phyloP scores from a whole-genome alignment of 495 filamentous ascomycete genomes.

The Viridothelium virens region DNA sequence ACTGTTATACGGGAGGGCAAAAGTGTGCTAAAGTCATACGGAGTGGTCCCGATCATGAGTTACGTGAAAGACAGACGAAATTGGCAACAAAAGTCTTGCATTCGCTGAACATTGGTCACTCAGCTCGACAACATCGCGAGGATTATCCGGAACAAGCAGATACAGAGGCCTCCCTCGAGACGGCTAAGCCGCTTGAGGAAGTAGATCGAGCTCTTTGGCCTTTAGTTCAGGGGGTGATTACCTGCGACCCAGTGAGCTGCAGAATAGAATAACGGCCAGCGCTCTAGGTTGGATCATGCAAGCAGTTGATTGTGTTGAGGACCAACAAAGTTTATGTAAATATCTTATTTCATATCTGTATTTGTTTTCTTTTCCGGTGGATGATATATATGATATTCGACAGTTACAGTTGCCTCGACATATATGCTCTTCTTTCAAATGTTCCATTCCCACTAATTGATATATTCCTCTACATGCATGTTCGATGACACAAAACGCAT shows the following conservation, averaged over 20 bases:
- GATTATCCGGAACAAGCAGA: background rate
- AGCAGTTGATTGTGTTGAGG: background rate
- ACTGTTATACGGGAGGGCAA: too few species aligned
- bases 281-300: background rate
- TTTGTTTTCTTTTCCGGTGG: too few species aligned
- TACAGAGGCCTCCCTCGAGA: background rate
- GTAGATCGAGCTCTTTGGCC: background rate
- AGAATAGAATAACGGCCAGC: background rate
- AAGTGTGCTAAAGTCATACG: background rate
- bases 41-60: background rate
- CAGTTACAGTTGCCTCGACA: too few species aligned
- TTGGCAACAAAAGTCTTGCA: background rate
- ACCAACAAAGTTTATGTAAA: background rate
- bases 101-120: background rate
- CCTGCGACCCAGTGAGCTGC: background rate
- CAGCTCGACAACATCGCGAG: background rate
- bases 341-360: too few species aligned
- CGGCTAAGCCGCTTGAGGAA: background rate
- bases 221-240: background rate
- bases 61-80: background rate
- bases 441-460: too few species aligned
- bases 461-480: too few species aligned
- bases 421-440: too few species aligned
- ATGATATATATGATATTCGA: too few species aligned
- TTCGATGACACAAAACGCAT: too few species aligned